A percentile compares a stretch with the other conserved stretches of the same genome.
Conservation (phyloP, 129 eudicot species). For the Rutidosis leptorrhynchoides region DNA sequence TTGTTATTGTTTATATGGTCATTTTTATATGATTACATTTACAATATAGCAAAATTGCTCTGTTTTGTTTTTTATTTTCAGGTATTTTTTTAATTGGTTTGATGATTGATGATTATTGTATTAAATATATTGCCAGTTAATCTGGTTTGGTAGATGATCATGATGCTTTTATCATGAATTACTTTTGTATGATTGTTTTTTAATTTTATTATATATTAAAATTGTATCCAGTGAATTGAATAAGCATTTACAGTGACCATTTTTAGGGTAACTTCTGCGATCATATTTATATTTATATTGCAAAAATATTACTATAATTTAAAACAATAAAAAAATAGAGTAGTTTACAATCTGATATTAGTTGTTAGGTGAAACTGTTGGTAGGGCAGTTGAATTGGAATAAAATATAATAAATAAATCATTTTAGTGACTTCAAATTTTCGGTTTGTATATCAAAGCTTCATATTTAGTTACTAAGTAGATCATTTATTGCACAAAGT, state of each 20-base stretch:
- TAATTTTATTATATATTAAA: not conserved
- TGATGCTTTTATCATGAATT: conserved; percentile 17
- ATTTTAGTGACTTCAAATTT: too few species aligned
- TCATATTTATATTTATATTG: too few species aligned
- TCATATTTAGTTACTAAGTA: not conserved
- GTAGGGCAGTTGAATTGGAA: not conserved
- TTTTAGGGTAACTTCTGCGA: not conserved
- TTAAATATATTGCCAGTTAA: not conserved
- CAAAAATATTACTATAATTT: too few species aligned
- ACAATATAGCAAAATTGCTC: not conserved
- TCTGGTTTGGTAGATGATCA: conserved; percentile 22
- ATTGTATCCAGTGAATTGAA: conserved; percentile 2
- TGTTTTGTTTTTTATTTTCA: conserved; percentile 11
- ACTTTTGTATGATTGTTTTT: conserved; percentile 30
- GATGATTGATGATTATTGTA: not conserved
- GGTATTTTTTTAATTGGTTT: not conserved
- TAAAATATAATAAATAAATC: not conserved
- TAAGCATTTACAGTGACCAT: not conserved
- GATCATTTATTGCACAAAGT: not conserved
- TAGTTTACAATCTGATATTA: not conserved
- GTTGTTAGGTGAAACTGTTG: not conserved
- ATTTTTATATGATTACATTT: too few species aligned
- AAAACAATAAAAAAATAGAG: too few species aligned
- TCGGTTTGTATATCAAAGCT: not conserved
- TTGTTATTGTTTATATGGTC: not conserved